These are phyloP conservation scores for Papiliotrema terrestris DNA, from an alignment of 1,284 basidiomycete species.

Conservation along the genomic window DNA sequence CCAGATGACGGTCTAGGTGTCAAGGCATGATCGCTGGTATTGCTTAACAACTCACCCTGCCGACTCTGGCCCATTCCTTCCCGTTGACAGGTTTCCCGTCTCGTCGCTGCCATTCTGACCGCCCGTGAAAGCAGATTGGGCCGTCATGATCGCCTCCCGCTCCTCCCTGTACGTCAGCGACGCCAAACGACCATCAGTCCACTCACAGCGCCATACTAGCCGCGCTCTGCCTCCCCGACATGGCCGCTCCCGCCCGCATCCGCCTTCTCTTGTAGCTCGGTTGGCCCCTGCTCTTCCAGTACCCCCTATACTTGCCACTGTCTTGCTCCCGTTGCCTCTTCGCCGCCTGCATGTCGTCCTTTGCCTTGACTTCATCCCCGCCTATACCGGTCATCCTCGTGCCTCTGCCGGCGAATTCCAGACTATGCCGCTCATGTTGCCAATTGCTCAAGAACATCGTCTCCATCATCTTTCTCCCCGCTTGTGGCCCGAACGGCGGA, in stretches of 20 bases:
- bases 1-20: too few relatives aligned
- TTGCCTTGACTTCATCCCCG: slow-evolving; percentile 31
- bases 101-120: slow-evolving; percentile 22
- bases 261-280: slow-evolving; percentile 57
- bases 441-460: slow-evolving; percentile 47
- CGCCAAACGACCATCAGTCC: too few relatives aligned
- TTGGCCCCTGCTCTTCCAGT: slow-evolving; percentile 43
- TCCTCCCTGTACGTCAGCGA: slow-evolving; percentile 20
- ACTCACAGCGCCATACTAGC: slow-evolving; percentile 25
- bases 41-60: too few relatives aligned
- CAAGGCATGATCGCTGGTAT: too few relatives aligned
- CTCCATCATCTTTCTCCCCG: slow-evolving; percentile 70
- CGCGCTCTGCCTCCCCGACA: slow-evolving; percentile 12
- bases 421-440: slow-evolving; percentile 43
- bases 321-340: slow-evolving; percentile 17
- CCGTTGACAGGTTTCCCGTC: background rate
- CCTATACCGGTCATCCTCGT: slow-evolving; percentile 24
- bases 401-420: slow-evolving; percentile 29
- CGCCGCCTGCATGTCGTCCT: slow-evolving; percentile 35
- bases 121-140: slow-evolving; percentile 38
- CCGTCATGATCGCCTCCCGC: slow-evolving; percentile 32
- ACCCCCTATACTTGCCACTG: slow-evolving; percentile 17
- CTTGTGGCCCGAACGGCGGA: slow-evolving; percentile 48
- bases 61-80: too few relatives aligned
- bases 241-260: slow-evolving; percentile 31